These are phyloP conservation scores for Neonectria coccinea DNA, from an alignment of 2,329 filamentous ascomycete genomes.

Conservation along the genomic window DNA sequence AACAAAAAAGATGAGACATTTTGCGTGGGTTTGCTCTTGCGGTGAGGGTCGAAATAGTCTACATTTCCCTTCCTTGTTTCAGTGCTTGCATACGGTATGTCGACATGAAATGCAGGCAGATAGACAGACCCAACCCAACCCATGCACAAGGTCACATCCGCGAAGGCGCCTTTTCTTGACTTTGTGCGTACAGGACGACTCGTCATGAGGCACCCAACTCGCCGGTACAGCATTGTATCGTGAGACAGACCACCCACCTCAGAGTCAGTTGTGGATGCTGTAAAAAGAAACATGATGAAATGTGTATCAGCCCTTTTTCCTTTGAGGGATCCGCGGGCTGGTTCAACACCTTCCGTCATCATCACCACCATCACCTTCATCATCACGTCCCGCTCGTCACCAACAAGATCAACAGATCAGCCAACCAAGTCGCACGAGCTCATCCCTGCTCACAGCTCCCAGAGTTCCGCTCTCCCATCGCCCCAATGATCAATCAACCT, in stretches of 20 bases:
- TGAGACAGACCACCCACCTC: neutral
- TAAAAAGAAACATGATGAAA: neutral
- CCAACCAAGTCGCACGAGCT: neutral
- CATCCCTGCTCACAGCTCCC: neutral
- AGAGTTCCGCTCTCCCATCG: neutral
- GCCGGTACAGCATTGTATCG: neutral
- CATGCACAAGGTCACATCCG: slow-evolving; percentile 9
- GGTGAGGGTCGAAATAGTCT: neutral
- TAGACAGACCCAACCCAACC: neutral
- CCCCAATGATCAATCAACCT: neutral
- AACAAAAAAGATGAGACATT: neutral
- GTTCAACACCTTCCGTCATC: neutral
- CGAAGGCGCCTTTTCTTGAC: slow-evolving; percentile 4
- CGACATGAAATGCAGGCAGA: neutral
- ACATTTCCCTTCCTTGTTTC: neutral
- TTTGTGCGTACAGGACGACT: slow-evolving; percentile 11
- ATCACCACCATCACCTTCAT: slow-evolving; percentile 15
- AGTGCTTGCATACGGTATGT: slow-evolving; percentile 27
- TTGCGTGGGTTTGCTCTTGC: neutral
- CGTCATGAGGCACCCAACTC: slow-evolving; percentile 1
- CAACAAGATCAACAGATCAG: neutral
- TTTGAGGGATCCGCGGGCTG: neutral
- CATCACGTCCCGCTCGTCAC: slow-evolving; percentile 16
- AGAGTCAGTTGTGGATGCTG: slow-evolving; percentile 10
- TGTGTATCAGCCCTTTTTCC: neutral